phyloP scores from a whole-genome alignment of 352 stramenopile genomes.

The Globisporangium paroecandrum region DNA sequence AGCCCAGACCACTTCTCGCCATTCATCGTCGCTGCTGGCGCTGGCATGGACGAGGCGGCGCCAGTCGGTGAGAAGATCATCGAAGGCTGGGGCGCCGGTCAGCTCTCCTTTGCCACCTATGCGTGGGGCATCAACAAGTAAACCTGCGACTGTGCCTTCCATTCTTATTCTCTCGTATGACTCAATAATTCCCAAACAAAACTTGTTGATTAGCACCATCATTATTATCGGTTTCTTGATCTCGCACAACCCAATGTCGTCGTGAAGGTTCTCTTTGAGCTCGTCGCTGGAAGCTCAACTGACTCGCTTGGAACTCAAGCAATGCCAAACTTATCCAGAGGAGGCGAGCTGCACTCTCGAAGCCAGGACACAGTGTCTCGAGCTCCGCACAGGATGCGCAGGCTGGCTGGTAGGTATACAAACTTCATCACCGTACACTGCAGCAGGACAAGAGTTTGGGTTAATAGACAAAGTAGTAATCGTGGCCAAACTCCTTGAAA shows the following conservation, averaged over 20 bases:
- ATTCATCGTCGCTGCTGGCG: constrained; percentile 43
- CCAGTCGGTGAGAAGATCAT: constrained; percentile 31
- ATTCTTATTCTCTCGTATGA: background rate
- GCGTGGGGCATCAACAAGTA: constrained; percentile 28
- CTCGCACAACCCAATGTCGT: background rate
- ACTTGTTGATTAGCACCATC: background rate
- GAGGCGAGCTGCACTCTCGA: background rate
- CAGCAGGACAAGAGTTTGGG: background rate
- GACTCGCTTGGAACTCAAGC: background rate
- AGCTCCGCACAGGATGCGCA: background rate
- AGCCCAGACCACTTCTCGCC: constrained; percentile 50
- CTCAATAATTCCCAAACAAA: constrained; percentile 1
- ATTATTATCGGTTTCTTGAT: background rate
- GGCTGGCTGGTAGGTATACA: background rate
- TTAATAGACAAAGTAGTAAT: constrained; percentile 15
- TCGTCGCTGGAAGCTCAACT: too few species aligned
- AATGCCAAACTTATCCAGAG: background rate
- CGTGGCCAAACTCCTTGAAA: constrained; percentile 2
- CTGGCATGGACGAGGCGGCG: constrained; percentile 36
- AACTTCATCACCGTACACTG: background rate
- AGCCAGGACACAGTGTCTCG: background rate
- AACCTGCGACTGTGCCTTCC: background rate
- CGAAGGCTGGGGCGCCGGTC: constrained; percentile 26
- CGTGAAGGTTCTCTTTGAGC: background rate
- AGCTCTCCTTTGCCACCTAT: constrained; percentile 41